Evolutionary conservation across 2,329 filamentous ascomycete genomes (phyloP), one percentile per base, ranked within the genome.

Genomic region (Knufia petricola): DNA sequence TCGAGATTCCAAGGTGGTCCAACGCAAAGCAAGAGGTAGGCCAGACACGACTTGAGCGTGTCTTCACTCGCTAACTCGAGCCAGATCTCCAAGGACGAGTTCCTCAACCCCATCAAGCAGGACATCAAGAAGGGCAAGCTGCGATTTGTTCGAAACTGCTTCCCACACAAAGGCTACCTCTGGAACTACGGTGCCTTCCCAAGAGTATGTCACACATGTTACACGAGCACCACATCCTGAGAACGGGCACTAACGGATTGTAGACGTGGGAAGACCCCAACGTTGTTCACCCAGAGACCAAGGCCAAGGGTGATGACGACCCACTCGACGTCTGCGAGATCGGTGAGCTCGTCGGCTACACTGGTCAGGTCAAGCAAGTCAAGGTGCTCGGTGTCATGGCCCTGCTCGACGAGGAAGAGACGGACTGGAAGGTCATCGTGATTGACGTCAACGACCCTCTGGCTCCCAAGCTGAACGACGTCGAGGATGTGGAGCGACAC

Each of bases 161-260:
- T 98, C 81, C 92, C 92, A 63, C 92, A 98, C 85, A 96, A 98
- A 82, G 92, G 92, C 60, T 98, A 98, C 74, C 87, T 98, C 63
- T 98, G 92, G 92, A 98, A 98, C 82, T 98, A 98, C 75, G 92
- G 92, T 75, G 89, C 89, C 71, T 96, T 98, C 83, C 92, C 92
- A 63, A 87, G 92, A 78, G 87, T 92, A 78, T 66, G 77, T 63
- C 48, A 15, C 34, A 31, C 21, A 10, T n/a, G n/a, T n/a, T n/a
- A n/a, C n/a, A 21, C 19, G 4, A 4, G 13, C 3, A 39, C 10
- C 9, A 42, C n/a, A 50, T n/a, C n/a, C n/a, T 28, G 23, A 34
- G 4, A 41, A 21, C 28, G 24, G 13, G 19, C 32, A 34, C 39
- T 45, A 38, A 36, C 24, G 4, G 13, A 12, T 10, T 54, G 41